phyloP scores from a whole-genome alignment of 495 filamentous ascomycete species.

The Podospora fimiseda region DNA sequence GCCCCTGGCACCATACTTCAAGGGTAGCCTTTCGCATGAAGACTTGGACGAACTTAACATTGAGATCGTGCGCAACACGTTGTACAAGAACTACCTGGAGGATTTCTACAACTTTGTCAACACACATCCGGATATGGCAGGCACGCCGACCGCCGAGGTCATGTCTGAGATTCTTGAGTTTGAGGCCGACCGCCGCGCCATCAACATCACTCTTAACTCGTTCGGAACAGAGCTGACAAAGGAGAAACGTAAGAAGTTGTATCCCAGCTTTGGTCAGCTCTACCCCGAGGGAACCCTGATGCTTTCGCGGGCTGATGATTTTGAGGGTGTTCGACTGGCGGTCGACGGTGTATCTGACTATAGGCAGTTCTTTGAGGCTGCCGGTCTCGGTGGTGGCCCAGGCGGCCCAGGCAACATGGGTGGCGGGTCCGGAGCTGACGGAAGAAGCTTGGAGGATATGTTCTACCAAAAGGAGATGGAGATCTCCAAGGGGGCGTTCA shows the following conservation, averaged over 20 bases:
- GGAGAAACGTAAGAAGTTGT: conserved; percentile 89
- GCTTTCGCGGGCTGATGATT: conserved; percentile 91
- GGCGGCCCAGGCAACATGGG: conserved; percentile 76
- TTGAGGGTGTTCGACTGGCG: conserved; percentile 85
- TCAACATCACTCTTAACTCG: conserved; percentile 99
- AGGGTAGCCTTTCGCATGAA: conserved; percentile 85
- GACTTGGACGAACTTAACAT: conserved; percentile 99
- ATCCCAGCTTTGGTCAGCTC: conserved; percentile 81
- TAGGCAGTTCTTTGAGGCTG: conserved; percentile 89
- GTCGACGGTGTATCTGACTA: conserved; percentile 90
- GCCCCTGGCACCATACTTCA: conserved; percentile 93
- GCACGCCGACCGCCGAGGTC: conserved; percentile 84
- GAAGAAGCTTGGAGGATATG: conserved; percentile 89
- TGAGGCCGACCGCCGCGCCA: conserved; percentile 90
- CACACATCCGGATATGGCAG: conserved; percentile 72
- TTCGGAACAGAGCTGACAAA: conserved; percentile 97
- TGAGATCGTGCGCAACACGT: conserved; percentile 95
- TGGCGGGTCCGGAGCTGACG: conserved; percentile 66
- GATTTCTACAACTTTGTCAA: conserved; percentile 93
- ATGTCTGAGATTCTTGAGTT: conserved; percentile 95
- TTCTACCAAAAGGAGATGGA: conserved; percentile 99
- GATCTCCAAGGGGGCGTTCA: conserved; percentile 89
- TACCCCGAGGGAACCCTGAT: conserved; percentile 93
- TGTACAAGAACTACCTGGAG: conserved; percentile 99
- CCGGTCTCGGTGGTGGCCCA: conserved; percentile 70